These are phyloP conservation scores for Skeletonema grethae DNA, from an alignment of 108 stramenopile genomes.

Conservation along the genomic window DNA sequence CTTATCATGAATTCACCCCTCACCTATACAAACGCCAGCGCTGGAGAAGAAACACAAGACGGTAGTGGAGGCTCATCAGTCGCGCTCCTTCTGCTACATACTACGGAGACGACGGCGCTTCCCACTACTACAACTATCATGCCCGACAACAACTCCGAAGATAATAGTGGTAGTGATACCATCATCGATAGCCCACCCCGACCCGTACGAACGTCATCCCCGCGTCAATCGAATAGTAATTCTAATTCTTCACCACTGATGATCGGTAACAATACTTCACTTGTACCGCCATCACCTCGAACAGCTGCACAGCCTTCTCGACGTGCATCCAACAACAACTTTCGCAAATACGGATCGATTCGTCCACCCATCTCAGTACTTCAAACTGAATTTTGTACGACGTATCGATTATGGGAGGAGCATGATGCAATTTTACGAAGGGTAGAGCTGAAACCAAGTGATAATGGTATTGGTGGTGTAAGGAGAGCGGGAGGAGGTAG, in stretches of 20 bases:
- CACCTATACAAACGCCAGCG: no score
- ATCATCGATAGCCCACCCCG: not conserved
- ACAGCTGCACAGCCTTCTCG: not conserved
- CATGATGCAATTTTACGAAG: slow-evolving; percentile 22
- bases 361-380: slow-evolving; percentile 37
- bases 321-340: slow-evolving; percentile 1
- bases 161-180: not conserved
- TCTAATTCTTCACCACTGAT: no score
- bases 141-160: not conserved
- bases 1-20: no score
- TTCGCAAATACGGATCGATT: slow-evolving; percentile 35
- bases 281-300: not conserved
- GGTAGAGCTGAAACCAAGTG: slow-evolving; percentile 8
- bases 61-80: no score
- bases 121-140: no score
- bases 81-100: no score
- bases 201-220: not conserved
- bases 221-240: not conserved
- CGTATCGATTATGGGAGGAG: slow-evolving; percentile 42
- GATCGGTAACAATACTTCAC: not conserved
- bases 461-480: not conserved
- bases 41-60: no score
- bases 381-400: slow-evolving; percentile 39
- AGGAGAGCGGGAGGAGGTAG: not conserved
- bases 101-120: no score